These are phyloP conservation scores for Pythium diclinum DNA, from an alignment of 352 stramenopile species.

Conservation along the genomic window DNA sequence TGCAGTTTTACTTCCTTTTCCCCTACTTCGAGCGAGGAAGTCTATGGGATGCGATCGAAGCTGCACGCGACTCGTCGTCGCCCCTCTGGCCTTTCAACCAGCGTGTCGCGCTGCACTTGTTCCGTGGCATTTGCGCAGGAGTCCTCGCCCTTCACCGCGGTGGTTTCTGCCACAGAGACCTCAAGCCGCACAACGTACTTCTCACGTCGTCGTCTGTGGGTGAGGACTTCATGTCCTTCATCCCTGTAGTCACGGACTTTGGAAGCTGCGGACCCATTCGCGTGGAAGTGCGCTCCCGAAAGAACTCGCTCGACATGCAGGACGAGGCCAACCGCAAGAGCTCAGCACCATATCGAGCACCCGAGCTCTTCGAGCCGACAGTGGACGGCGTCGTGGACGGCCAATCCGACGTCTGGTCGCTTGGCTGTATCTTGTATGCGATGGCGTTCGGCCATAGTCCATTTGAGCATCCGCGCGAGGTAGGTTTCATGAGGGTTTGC, in stretches of 20 bases:
- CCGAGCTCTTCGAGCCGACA: conserved; percentile 79
- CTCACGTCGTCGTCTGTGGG: conserved; percentile 52
- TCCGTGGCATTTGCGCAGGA: conserved; percentile 80
- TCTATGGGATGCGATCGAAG: conserved; percentile 72
- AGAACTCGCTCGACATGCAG: conserved; percentile 74
- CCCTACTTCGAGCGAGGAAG: conserved; percentile 83
- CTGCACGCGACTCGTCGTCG: conserved; percentile 60
- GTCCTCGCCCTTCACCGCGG: conserved; percentile 70
- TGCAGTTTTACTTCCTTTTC: conserved; percentile 80
- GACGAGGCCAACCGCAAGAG: conserved; percentile 82
- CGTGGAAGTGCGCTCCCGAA: conserved; percentile 61
- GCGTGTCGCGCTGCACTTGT: conserved; percentile 73
- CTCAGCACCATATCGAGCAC: conserved; percentile 77
- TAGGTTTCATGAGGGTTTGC: conserved; percentile 22
- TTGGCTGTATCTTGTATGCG: conserved; percentile 82
- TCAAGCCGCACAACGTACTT: conserved; percentile 85
- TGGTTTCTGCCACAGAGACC: conserved; percentile 81
- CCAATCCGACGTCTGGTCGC: conserved; percentile 82
- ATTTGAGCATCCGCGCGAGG: conserved; percentile 76
- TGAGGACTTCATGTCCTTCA: conserved; percentile 69
- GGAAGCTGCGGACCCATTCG: conserved; percentile 71
- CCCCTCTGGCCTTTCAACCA: conserved; percentile 84
- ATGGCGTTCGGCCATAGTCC: conserved; percentile 84
- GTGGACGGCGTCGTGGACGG: conserved; percentile 66
- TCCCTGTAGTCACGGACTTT: conserved; percentile 85